These are phyloP conservation scores for Angomonas ambiguus DNA, from an alignment of 208 protist species.

Conservation along the genomic window DNA sequence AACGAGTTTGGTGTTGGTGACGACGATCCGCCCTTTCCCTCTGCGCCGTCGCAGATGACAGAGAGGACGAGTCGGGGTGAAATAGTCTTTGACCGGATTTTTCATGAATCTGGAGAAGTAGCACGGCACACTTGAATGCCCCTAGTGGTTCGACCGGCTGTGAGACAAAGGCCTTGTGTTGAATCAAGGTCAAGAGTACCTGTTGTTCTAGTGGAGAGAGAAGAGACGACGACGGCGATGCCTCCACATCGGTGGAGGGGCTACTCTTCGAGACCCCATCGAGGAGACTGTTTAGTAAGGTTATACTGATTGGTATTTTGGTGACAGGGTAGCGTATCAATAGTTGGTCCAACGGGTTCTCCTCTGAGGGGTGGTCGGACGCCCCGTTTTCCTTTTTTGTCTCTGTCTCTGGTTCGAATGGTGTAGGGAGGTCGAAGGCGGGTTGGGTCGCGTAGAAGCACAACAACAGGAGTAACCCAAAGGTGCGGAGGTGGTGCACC, in stretches of 20 bases:
- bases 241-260: not conserved
- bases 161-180: not conserved
- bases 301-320: too few relatives aligned
- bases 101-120: not conserved
- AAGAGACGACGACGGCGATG: not conserved
- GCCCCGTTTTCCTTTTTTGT: not conserved
- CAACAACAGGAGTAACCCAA: not conserved
- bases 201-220: not conserved
- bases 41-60: not conserved
- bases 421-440: not conserved
- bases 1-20: too few relatives aligned
- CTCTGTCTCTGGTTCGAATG: not conserved
- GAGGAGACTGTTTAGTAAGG: not conserved
- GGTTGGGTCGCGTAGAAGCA: not conserved
- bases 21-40: not conserved
- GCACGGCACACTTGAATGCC: not conserved
- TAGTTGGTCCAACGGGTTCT: not conserved
- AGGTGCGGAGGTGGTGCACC: not conserved
- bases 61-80: not conserved
- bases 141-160: not conserved
- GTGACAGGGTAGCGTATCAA: too few relatives aligned
- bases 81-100: too few relatives aligned
- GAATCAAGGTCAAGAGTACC: not conserved
- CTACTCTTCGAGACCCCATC: not conserved
- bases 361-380: too few relatives aligned